A percentile compares a stretch with the other conserved stretches of the same genome.
phyloP scores from a whole-genome alignment of 176 grass and related monocot species.

The Phoenix dactylifera region DNA sequence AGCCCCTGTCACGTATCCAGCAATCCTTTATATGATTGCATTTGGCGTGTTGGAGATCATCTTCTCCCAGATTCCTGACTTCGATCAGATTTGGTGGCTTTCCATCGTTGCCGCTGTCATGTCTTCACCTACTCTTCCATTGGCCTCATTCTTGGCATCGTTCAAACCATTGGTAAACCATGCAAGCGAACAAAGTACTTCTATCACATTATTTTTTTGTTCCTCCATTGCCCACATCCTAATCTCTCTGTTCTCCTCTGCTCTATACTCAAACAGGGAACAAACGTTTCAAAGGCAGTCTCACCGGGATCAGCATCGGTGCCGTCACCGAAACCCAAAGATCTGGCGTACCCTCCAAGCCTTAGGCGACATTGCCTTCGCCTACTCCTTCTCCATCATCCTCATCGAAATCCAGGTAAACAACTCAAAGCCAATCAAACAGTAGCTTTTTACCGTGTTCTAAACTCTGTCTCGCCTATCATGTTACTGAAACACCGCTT shows the following conservation, averaged over 20 bases:
- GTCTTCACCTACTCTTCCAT: slow-evolving; percentile 23
- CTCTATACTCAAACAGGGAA: neutral
- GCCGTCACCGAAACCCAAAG: slow-evolving; percentile 5
- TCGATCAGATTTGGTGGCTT: slow-evolving; percentile 23
- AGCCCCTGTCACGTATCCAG: slow-evolving; percentile 6
- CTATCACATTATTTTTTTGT: neutral
- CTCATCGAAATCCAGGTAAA: slow-evolving; percentile 18
- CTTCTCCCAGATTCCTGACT: slow-evolving; percentile 19
- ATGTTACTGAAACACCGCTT: too few species aligned
- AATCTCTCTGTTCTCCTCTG: neutral
- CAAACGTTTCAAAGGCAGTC: slow-evolving; percentile 9
- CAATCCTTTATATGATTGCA: slow-evolving; percentile 5
- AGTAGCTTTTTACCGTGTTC: too few species aligned
- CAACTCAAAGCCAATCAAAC: too few species aligned
- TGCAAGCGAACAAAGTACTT: too few species aligned
- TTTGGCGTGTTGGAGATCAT: slow-evolving; percentile 13
- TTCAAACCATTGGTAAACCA: slow-evolving; percentile 2
- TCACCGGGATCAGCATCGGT: slow-evolving; percentile 19
- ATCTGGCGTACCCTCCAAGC: slow-evolving; percentile 17
- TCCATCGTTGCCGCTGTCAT: slow-evolving; percentile 18
- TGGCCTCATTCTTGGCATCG: slow-evolving; percentile 14
- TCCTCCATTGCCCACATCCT: neutral
- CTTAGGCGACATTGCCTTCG: slow-evolving; percentile 21
- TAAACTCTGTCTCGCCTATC: too few species aligned
- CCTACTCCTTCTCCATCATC: slow-evolving; percentile 19